These are phyloP conservation scores for Monilinia fructicola DNA, from an alignment of 2,329 filamentous ascomycete genomes.

Conservation along the genomic window DNA sequence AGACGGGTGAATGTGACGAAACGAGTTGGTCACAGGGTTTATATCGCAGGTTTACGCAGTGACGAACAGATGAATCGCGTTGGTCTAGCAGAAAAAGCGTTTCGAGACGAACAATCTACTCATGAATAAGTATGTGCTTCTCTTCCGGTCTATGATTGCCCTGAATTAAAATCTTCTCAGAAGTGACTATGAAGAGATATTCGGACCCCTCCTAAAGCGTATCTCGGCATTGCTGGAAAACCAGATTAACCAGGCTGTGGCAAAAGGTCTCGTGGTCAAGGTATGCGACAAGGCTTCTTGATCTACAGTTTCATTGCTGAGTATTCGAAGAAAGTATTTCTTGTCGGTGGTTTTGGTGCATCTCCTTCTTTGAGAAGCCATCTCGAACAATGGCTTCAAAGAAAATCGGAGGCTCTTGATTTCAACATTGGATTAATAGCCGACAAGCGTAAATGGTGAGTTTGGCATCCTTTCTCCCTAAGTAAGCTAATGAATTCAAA, in stretches of 20 bases:
- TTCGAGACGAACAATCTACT: slow-evolving; percentile 25
- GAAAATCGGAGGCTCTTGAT: not conserved
- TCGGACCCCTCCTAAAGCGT: slow-evolving; percentile 25
- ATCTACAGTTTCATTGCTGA: not conserved
- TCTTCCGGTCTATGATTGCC: not conserved
- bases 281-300: not conserved
- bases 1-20: slow-evolving; percentile 13
- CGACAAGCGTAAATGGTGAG: slow-evolving; percentile 23
- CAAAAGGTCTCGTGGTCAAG: slow-evolving; percentile 24
- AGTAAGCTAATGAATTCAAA: not conserved
- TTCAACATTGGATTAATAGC: slow-evolving; percentile 22
- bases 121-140: slow-evolving; percentile 21
- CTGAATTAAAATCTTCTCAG: slow-evolving; percentile 7
- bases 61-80: slow-evolving; percentile 21
- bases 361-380: slow-evolving; percentile 29
- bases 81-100: slow-evolving; percentile 21
- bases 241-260: slow-evolving; percentile 25
- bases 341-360: slow-evolving; percentile 34
- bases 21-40: slow-evolving; percentile 9
- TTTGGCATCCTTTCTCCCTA: not conserved
- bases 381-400: slow-evolving; percentile 22
- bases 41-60: slow-evolving; percentile 24
- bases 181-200: slow-evolving; percentile 30
- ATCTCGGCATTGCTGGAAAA: slow-evolving; percentile 20
- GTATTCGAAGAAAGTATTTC: slow-evolving; percentile 29